Evolutionary conservation across 2,329 filamentous ascomycete genomes (phyloP).

Genomic region (Apiospora malaysiana): DNA sequence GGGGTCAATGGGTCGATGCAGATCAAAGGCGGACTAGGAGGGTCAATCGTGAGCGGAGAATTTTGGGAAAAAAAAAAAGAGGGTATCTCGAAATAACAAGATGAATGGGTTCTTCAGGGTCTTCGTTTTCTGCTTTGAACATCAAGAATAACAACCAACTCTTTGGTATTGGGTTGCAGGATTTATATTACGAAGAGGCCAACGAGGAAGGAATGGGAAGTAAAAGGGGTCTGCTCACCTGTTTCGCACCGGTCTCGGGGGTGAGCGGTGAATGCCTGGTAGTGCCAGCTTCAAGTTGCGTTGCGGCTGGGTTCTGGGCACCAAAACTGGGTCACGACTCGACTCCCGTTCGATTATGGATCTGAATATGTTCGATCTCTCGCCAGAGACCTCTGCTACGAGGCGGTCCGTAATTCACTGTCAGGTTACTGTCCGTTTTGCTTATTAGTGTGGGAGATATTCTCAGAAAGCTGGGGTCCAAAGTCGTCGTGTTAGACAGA

Average conservation of each 20-base stretch:
- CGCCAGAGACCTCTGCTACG: not conserved
- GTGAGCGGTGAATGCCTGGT: constrained; percentile 15
- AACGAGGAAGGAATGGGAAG: not conserved
- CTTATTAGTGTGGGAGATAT: constrained; percentile 1
- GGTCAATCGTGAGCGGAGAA: not conserved
- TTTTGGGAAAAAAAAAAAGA: not conserved
- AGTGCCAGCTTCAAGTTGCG: constrained; percentile 1
- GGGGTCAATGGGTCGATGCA: constrained; percentile 9
- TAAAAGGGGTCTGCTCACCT: constrained; percentile 10
- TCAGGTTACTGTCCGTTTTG: not conserved
- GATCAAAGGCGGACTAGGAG: not conserved
- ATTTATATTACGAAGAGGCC: not conserved
- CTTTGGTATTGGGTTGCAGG: not conserved
- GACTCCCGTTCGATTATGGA: constrained; percentile 1
- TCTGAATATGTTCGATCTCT: constrained; percentile 2
- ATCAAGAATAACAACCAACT: not conserved
- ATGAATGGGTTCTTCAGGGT: not conserved
- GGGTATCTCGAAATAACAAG: not conserved
- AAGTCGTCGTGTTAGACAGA: constrained; percentile 7
- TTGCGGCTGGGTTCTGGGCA: constrained; percentile 12
- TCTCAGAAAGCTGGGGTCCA: not conserved
- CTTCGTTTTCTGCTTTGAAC: not conserved
- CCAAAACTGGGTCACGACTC: constrained; percentile 17
- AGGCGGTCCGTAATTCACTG: constrained; percentile 13
- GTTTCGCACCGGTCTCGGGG: constrained; percentile 20